A percentile compares a stretch with the other conserved stretches of the same genome.
These are phyloP conservation scores for Thamnidium elegans DNA, from an alignment of 192 early-diverging fungal species.

Conservation along the genomic window DNA sequence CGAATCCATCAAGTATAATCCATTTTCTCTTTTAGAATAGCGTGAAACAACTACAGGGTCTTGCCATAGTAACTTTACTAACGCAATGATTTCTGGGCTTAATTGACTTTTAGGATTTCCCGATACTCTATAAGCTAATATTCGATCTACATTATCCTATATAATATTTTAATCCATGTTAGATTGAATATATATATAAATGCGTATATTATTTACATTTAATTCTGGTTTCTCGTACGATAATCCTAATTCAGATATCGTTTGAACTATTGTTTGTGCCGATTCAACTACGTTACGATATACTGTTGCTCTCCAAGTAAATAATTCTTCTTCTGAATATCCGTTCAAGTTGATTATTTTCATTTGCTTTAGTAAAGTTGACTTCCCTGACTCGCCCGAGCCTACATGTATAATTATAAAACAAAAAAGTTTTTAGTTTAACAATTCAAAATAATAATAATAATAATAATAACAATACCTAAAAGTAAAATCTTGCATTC, in stretches of 20 bases:
- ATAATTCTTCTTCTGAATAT: conserved; percentile 77
- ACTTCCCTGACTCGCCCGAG: conserved; percentile 93
- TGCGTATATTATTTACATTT: background rate
- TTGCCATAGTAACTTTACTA: conserved; percentile 43
- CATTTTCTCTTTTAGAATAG: conserved; percentile 57
- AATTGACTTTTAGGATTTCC: conserved; percentile 13
- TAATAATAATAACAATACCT: conserved; percentile 40
- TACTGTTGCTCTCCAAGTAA: conserved; percentile 70
- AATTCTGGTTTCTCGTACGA: conserved; percentile 6
- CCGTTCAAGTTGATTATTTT: conserved; percentile 93
- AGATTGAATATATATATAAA: background rate
- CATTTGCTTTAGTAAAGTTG: conserved; percentile 96
- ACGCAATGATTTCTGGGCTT: conserved; percentile 1
- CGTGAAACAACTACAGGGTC: conserved; percentile 57
- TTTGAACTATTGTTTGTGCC: conserved; percentile 65
- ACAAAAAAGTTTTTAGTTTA: background rate
- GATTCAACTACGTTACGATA: conserved; percentile 86
- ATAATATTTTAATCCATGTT: background rate
- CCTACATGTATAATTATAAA: no score
- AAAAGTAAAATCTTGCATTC: conserved; percentile 75
- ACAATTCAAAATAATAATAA: background rate
- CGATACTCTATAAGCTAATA: conserved; percentile 8
- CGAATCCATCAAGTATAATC: conserved; percentile 80
- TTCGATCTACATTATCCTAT: conserved; percentile 3
- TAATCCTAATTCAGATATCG: background rate